Evolutionary conservation across 169 alveolate species (phyloP).

Genomic region (Blepharisma undulans): DNA sequence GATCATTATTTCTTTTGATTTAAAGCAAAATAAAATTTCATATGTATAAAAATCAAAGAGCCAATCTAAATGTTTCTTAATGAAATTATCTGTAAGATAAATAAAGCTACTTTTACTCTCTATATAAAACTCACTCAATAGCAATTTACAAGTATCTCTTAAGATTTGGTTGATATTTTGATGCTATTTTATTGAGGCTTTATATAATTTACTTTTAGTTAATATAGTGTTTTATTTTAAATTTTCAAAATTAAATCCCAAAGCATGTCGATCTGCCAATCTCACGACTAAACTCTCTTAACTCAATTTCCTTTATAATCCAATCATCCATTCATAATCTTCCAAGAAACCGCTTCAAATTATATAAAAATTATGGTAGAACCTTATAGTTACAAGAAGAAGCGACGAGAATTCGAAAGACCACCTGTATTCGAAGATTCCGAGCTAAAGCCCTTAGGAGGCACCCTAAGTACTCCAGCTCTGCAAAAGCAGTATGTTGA

Average conservation of each 20-base stretch:
- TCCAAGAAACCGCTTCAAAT: neutral
- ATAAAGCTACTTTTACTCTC: too few species aligned
- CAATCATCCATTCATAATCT: neutral
- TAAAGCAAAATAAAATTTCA: too few species aligned
- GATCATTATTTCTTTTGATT: too few species aligned
- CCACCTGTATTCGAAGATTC: conserved; percentile 74
- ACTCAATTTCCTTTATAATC: neutral
- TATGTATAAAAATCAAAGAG: too few species aligned
- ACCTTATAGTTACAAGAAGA: conserved; percentile 61
- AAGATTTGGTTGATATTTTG: too few species aligned
- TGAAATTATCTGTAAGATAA: too few species aligned
- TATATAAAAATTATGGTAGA: conserved; percentile 22
- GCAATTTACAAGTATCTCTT: too few species aligned
- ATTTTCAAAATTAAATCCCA: neutral
- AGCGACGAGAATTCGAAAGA: conserved; percentile 77
- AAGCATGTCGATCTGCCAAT: neutral
- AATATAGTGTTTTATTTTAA: too few species aligned
- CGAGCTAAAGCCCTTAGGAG: conserved; percentile 68
- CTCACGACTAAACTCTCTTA: neutral
- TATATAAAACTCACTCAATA: too few species aligned
- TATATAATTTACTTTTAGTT: too few species aligned
- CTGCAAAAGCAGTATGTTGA: conserved; percentile 45
- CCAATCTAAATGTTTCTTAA: too few species aligned
- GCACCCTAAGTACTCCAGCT: conserved; percentile 32
- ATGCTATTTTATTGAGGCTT: too few species aligned